phyloP scores from a whole-genome alignment of 257 asterid genomes.

The Solanum chiquidenum region DNA sequence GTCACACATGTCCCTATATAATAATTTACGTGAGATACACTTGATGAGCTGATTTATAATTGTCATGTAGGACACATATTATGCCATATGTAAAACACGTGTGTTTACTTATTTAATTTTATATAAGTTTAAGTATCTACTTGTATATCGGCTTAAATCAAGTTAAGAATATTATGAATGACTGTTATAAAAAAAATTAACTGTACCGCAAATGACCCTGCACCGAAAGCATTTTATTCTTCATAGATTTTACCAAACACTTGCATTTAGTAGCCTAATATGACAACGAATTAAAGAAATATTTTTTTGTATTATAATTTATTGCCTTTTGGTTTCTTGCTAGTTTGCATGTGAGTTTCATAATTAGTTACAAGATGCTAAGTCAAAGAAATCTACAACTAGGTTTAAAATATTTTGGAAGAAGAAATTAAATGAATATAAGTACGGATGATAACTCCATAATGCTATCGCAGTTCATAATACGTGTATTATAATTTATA shows the following conservation, averaged over 20 bases:
- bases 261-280: neutral
- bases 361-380: neutral
- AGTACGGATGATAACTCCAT: neutral
- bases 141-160: rapidly evolving
- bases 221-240: neutral
- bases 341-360: neutral
- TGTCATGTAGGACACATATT: neutral
- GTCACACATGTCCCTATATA: no score
- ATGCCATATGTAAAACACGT: no score
- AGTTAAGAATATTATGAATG: neutral
- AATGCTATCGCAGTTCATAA: neutral
- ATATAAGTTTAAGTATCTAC: no score
- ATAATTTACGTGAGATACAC: no score
- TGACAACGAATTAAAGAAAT: neutral
- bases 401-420: neutral
- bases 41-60: neutral
- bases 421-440: neutral
- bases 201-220: rapidly evolving
- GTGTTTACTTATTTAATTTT: no score
- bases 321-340: neutral
- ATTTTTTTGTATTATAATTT: neutral
- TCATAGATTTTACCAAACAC: neutral
- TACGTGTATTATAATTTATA: neutral
- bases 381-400: neutral
- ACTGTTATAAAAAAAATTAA: neutral